A percentile compares a stretch with the other conserved stretches of the same genome.
Evolutionary conservation across 1,139 yeast genomes (phyloP).

Genomic region (Saccharomycopsis hybrid): DNA sequence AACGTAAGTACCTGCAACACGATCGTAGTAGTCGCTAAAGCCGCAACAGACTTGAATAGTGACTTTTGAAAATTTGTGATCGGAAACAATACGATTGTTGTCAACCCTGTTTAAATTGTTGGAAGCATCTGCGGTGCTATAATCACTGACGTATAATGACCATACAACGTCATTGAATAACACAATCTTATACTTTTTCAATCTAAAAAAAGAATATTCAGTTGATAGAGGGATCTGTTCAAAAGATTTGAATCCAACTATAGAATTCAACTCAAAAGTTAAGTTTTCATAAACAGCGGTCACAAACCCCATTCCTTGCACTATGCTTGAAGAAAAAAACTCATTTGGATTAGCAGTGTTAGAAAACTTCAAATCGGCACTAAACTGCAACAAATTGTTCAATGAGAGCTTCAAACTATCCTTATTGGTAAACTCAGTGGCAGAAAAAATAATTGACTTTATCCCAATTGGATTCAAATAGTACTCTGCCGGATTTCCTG

Average conservation of each 20-base stretch:
- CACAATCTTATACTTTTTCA: slow-evolving; percentile 34
- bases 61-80: slow-evolving; percentile 4
- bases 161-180: slow-evolving; percentile 39
- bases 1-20: slow-evolving; percentile 46
- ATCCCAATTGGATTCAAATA: slow-evolving; percentile 30
- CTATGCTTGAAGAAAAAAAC: slow-evolving; percentile 31
- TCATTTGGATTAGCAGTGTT: slow-evolving; percentile 23
- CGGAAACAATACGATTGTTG: slow-evolving; percentile 40
- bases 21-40: slow-evolving; percentile 41
- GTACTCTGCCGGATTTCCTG: slow-evolving; percentile 36
- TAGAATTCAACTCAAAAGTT: slow-evolving; percentile 50
- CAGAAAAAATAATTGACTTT: slow-evolving; percentile 29
- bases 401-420: slow-evolving; percentile 21
- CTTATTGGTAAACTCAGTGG: slow-evolving; percentile 27
- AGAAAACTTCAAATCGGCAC: slow-evolving; percentile 25
- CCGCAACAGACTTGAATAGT: slow-evolving; percentile 31
- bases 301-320: slow-evolving; percentile 69
- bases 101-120: slow-evolving; percentile 39
- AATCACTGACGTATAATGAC: slow-evolving; percentile 38
- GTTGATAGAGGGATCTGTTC: slow-evolving; percentile 22
- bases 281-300: slow-evolving; percentile 54
- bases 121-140: slow-evolving; percentile 30
- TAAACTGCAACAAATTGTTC: slow-evolving; percentile 29
- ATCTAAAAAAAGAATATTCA: slow-evolving; percentile 8
- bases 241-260: slow-evolving; percentile 57